Conservation (phyloP, 2,329 filamentous ascomycete genomes). For the Botrytis pseudocinerea region DNA sequence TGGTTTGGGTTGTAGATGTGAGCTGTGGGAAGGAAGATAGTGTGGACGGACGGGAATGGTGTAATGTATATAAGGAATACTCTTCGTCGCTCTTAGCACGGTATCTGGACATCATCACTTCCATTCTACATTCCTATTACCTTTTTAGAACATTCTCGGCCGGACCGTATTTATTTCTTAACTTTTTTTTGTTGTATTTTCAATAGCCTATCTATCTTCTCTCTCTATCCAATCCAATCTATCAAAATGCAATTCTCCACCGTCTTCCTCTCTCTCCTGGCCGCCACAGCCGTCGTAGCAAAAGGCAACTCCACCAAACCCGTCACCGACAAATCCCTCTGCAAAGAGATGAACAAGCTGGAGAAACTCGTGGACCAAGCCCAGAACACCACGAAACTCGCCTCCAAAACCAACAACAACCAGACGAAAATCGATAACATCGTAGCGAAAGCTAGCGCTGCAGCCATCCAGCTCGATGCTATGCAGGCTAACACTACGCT, state of each 20-base stretch:
- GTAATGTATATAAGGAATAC: conserved; percentile 18
- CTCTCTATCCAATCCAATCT: neutral
- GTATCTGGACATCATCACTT: conserved; percentile 23
- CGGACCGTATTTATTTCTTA: conserved; percentile 6
- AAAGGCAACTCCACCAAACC: conserved; percentile 39
- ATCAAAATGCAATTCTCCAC: conserved; percentile 31
- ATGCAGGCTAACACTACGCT: conserved; percentile 44
- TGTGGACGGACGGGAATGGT: neutral
- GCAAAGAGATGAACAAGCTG: conserved; percentile 41
- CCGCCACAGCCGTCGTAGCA: conserved; percentile 35
- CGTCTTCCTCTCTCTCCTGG: conserved; percentile 35
- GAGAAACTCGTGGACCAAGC: conserved; percentile 40
- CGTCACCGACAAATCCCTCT: conserved; percentile 39
- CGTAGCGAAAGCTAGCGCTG: conserved; percentile 43
- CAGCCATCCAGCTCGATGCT: conserved; percentile 38
- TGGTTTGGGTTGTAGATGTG: neutral
- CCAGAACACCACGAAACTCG: conserved; percentile 43
- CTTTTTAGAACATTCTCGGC: conserved; percentile 14
- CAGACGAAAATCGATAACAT: conserved; percentile 43
- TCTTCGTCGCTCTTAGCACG: neutral
- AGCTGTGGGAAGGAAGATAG: neutral
- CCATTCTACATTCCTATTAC: neutral
- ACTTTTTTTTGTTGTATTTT: neutral
- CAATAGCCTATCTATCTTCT: neutral
- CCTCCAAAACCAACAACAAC: conserved; percentile 42